Evolutionary conservation across 2,329 filamentous ascomycete genomes (phyloP), one percentile per base, ranked within the genome.

Genomic region (Raffaelea ambrosiae): DNA sequence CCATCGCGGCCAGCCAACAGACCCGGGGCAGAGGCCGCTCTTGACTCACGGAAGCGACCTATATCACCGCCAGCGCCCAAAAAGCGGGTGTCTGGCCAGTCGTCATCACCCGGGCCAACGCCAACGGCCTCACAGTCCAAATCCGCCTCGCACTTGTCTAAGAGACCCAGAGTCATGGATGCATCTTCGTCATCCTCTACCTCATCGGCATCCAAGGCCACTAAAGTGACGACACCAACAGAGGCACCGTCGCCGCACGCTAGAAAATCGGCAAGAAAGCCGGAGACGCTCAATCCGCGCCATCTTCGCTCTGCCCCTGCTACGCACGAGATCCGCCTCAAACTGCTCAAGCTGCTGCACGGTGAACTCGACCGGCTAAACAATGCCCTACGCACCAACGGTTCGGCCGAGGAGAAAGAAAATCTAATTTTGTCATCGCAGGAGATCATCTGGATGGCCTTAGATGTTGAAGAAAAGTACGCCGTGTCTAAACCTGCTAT

Each of bases 401-500:
- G 66, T 23, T 73, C 71, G 29, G 63, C 70, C 13, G 65, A 72
- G 7, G 74, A 77, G 19, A 67, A 71, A 39, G 61, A 63, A 38
- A 66, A 69, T n/a, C 67, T 86, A 3, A 58, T 81, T 16, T 62
- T 88, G 42, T 76, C 75, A 1, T 71, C 79, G 1, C 80, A 87
- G 58, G 76, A 83, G 41, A 70, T 90, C 20, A 84, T 89, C 52
- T 77, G 75, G 54, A 70, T 79, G 51, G 79, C 81, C 1, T 68
- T 91, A 2, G 84, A 91, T 55, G 81, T 90, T 51, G 94, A 98
- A 66, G 82, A 95, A 61, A 77, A 77, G 33, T 69, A 80, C 8
- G 89, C 89, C 1, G 72, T 71, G 13, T 79, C 83, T 16, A 83
- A 83, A 51, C 67, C 75, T 2, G 66, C 75, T 0, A 79, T 97